Conservation (phyloP, 2,329 filamentous ascomycete genomes). For the Penicillium sp. region DNA sequence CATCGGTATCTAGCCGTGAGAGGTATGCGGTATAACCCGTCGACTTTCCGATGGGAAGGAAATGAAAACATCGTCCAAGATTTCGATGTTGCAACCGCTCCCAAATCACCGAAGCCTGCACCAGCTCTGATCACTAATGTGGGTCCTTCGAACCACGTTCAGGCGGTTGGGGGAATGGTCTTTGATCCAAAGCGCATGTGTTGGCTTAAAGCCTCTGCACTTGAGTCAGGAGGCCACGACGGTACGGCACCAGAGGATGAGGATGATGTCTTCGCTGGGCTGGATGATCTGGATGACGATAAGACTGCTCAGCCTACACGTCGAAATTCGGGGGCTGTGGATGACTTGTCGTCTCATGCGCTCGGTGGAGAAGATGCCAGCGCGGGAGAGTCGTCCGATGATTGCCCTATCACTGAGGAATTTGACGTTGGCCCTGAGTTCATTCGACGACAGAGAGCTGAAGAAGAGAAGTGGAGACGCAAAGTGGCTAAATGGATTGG, state of each 20-base stretch:
- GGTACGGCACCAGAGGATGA: slow-evolving; percentile 70
- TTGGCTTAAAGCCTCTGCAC: slow-evolving; percentile 78
- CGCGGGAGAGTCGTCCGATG: slow-evolving; percentile 57
- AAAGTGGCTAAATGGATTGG: slow-evolving; percentile 86
- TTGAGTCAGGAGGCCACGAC: slow-evolving; percentile 35
- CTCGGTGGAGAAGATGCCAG: slow-evolving; percentile 41
- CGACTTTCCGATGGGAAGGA: slow-evolving; percentile 87
- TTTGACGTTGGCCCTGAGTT: slow-evolving; percentile 98
- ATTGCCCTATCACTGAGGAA: slow-evolving; percentile 89
- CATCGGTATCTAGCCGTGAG: slow-evolving; percentile 66
- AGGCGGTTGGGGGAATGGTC: slow-evolving; percentile 97
- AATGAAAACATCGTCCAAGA: slow-evolving; percentile 81
- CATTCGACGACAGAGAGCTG: slow-evolving; percentile 81
- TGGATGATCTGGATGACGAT: slow-evolving; percentile 90
- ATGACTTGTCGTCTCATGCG: slow-evolving; percentile 28
- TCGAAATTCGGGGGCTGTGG: slow-evolving; percentile 26
- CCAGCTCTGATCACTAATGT: slow-evolving; percentile 87
- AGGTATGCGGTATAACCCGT: slow-evolving; percentile 94
- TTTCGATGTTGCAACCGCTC: slow-evolving; percentile 65
- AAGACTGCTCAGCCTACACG: slow-evolving; percentile 32
- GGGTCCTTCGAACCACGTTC: slow-evolving; percentile 78
- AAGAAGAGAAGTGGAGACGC: slow-evolving; percentile 87
- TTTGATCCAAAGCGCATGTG: slow-evolving; percentile 98
- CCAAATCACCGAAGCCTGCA: slow-evolving; percentile 47
- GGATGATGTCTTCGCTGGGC: slow-evolving; percentile 90